Conservation (phyloP, 2,329 filamentous ascomycete species). For the Huntiella moniliformis region DNA sequence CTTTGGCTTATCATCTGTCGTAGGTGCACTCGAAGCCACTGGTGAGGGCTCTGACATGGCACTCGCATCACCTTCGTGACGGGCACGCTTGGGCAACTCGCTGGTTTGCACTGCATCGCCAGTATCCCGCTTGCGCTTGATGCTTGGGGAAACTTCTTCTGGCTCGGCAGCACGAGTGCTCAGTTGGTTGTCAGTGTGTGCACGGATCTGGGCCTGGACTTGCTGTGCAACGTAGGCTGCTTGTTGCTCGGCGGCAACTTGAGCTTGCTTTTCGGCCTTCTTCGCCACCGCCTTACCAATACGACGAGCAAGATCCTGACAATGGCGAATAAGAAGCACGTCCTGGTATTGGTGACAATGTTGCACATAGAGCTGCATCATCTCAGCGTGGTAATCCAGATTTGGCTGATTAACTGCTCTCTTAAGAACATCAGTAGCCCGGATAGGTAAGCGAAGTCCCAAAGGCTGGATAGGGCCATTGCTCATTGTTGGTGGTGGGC, state of each 20-base stretch:
- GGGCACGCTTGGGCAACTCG: neutral
- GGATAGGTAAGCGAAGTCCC: constrained; percentile 38
- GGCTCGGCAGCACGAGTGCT: too few species aligned
- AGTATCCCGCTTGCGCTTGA: constrained; percentile 60
- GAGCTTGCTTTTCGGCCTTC: constrained; percentile 5
- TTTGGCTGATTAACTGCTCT: constrained; percentile 44
- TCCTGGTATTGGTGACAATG: constrained; percentile 86
- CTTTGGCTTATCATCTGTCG: constrained; percentile 28
- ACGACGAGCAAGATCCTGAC: constrained; percentile 55
- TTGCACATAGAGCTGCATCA: constrained; percentile 54
- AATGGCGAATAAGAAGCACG: constrained; percentile 53
- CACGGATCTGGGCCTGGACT: neutral
- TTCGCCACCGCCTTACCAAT: constrained; percentile 42
- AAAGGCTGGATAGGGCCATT: constrained; percentile 18
- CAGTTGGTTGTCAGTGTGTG: neutral
- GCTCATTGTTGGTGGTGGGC: constrained; percentile 29
- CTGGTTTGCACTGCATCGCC: constrained; percentile 17
- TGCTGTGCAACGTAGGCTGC: neutral
- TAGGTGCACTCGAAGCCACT: neutral
- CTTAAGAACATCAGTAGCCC: constrained; percentile 59
- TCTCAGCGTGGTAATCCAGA: constrained; percentile 59
- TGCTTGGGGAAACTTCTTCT: constrained; percentile 20
- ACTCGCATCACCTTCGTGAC: constrained; percentile 19
- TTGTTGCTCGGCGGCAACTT: constrained; percentile 14
- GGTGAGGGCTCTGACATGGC: neutral